Percentiles rank a stretch among this genome's conserved stretches.
These are phyloP conservation scores for Rauvolfia tetraphylla DNA, from an alignment of 257 asterid genomes.

Conservation along the genomic window DNA sequence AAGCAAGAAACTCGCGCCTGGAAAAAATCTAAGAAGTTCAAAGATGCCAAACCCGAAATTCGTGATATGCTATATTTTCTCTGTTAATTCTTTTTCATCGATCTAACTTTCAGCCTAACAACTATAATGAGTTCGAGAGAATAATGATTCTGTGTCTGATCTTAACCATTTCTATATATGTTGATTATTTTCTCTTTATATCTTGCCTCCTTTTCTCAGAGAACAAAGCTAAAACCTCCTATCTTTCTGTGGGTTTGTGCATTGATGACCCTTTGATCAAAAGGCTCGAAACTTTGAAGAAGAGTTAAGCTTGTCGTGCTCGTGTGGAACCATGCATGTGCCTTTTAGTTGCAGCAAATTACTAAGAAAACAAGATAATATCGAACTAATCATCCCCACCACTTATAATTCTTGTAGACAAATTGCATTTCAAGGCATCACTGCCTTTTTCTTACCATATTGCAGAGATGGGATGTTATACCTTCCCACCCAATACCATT, in stretches of 20 bases:
- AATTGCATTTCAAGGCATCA: constrained; percentile 50
- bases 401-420: constrained; percentile 32
- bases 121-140: background rate
- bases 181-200: background rate
- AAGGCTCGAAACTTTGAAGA: constrained; percentile 17
- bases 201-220: background rate
- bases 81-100: background rate
- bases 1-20: no score
- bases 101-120: background rate
- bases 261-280: constrained; percentile 23
- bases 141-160: background rate
- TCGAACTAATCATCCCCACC: constrained; percentile 29
- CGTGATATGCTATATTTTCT: constrained; percentile 1
- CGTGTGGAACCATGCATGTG: constrained; percentile 74
- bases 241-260: background rate
- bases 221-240: background rate
- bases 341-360: constrained; percentile 52
- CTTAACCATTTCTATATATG: background rate
- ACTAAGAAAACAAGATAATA: constrained; percentile 28
- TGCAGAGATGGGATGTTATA: constrained; percentile 44
- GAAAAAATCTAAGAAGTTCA: no score
- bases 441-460: constrained; percentile 15
- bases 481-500: constrained; percentile 37
- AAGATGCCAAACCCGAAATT: no score
- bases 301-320: constrained; percentile 37